These are phyloP conservation scores for Boeremia exigua DNA, from an alignment of 2,329 filamentous ascomycete genomes.

Conservation along the genomic window DNA sequence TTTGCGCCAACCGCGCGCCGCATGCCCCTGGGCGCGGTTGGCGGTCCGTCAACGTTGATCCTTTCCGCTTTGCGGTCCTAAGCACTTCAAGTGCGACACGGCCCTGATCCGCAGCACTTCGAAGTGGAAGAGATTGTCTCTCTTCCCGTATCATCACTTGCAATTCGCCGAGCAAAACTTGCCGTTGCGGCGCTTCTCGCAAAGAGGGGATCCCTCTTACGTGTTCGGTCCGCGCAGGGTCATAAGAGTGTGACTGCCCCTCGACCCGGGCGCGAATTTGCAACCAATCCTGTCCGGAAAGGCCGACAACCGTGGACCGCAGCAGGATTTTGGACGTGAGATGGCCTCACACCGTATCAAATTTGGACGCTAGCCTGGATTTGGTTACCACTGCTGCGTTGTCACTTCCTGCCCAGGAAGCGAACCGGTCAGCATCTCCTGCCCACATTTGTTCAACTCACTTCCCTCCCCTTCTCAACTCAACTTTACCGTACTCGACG, in stretches of 20 bases:
- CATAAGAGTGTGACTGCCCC: slow-evolving; percentile 47
- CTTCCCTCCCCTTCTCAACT: slow-evolving; percentile 33
- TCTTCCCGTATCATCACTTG: slow-evolving; percentile 24
- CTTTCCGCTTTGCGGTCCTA: slow-evolving; percentile 32
- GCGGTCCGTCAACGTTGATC: slow-evolving; percentile 31
- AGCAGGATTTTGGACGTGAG: slow-evolving; percentile 33
- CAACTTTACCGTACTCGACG: slow-evolving; percentile 30
- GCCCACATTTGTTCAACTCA: slow-evolving; percentile 37
- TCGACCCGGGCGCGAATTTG: slow-evolving; percentile 26
- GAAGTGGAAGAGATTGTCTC: slow-evolving; percentile 26
- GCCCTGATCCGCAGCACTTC: slow-evolving; percentile 7
- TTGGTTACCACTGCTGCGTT: slow-evolving; percentile 48
- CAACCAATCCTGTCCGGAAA: slow-evolving; percentile 44
- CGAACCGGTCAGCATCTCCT: slow-evolving; percentile 42
- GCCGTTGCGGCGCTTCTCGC: slow-evolving; percentile 26
- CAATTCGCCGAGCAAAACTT: slow-evolving; percentile 33
- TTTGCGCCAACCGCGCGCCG: slow-evolving; percentile 32
- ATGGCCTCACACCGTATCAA: slow-evolving; percentile 21
- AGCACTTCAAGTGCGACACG: slow-evolving; percentile 14
- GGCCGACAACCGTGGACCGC: slow-evolving; percentile 29
- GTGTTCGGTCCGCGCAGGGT: slow-evolving; percentile 29
- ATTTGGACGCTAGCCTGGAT: slow-evolving; percentile 20
- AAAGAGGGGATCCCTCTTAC: slow-evolving; percentile 27
- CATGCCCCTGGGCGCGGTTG: slow-evolving; percentile 21
- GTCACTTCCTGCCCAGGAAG: slow-evolving; percentile 38